Evolutionary conservation across 139 green algal genomes (phyloP).

Genomic region (Micractinium conductrix): DNA sequence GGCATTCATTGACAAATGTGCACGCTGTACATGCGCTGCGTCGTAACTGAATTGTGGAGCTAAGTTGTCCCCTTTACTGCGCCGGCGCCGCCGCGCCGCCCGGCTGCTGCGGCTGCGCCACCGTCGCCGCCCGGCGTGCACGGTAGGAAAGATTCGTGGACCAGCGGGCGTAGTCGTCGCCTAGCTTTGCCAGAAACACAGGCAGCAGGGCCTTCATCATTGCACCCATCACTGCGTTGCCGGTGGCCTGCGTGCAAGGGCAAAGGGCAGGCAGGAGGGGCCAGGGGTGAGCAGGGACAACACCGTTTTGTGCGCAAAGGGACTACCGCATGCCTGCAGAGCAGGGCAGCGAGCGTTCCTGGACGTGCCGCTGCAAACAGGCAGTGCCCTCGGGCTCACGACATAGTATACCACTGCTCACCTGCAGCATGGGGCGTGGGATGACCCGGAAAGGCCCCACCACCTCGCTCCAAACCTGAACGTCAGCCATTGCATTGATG

Average conservation of each 20-base stretch:
- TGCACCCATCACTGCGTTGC: slow-evolving; percentile 61
- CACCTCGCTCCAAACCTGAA: slow-evolving; percentile 62
- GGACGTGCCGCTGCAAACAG: not conserved
- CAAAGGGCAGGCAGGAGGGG: not conserved
- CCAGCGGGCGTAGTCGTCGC: slow-evolving; percentile 26
- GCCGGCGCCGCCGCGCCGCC: too few species aligned
- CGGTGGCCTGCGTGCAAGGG: slow-evolving; percentile 45
- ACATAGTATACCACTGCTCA: not conserved
- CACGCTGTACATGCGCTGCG: too few species aligned
- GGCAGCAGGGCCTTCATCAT: slow-evolving; percentile 66
- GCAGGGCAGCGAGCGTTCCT: not conserved
- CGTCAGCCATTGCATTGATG: not conserved
- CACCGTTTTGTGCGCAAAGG: not conserved
- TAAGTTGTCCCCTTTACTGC: too few species aligned
- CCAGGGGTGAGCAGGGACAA: not conserved
- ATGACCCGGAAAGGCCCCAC: slow-evolving; percentile 74
- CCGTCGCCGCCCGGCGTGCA: not conserved
- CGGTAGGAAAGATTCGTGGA: not conserved
- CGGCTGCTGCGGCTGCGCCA: too few species aligned
- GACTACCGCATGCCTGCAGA: too few species aligned
- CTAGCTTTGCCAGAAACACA: slow-evolving; percentile 57
- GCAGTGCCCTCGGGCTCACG: not conserved
- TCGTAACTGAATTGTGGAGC: too few species aligned
- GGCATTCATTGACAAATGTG: too few species aligned
- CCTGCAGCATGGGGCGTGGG: slow-evolving; percentile 60